Evolutionary conservation across 2,329 filamentous ascomycete species (phyloP).

Genomic region (Fonsecaea erecta): DNA sequence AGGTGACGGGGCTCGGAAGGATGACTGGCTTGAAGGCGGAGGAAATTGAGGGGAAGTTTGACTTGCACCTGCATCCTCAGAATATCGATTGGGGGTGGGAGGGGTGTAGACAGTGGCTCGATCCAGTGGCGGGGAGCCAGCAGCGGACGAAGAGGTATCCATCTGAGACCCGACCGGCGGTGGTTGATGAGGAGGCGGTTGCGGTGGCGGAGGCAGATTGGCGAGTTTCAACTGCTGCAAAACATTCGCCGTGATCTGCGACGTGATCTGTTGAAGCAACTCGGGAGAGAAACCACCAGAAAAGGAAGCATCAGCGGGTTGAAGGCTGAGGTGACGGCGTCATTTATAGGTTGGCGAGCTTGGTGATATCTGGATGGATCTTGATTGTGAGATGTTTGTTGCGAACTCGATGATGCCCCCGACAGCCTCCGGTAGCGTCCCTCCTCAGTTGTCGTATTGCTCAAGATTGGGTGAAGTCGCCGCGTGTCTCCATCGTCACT

Average conservation of each 20-base stretch:
- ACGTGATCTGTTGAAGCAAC: conserved; percentile 61
- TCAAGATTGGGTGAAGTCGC: conserved; percentile 21
- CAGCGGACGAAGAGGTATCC: conserved; percentile 44
- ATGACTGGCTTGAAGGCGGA: conserved; percentile 32
- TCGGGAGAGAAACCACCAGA: conserved; percentile 60
- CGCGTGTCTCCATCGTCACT: conserved; percentile 25
- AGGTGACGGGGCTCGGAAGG: conserved; percentile 35
- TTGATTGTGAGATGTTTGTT: conserved; percentile 14
- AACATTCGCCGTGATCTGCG: conserved; percentile 62
- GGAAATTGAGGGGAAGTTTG: conserved; percentile 31
- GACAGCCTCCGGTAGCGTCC: conserved; percentile 11
- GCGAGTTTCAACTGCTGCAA: conserved; percentile 62
- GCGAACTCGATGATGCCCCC: conserved; percentile 18
- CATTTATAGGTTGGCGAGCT: conserved; percentile 56
- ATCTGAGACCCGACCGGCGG: conserved; percentile 38
- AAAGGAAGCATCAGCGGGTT: conserved; percentile 52
- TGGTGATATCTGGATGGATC: conserved; percentile 32
- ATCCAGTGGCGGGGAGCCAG: conserved; percentile 49
- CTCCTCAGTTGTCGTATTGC: conserved; percentile 21
- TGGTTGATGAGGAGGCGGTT: conserved; percentile 39
- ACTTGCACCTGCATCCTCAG: conserved; percentile 31
- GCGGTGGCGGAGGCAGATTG: conserved; percentile 41
- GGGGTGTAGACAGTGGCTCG: conserved; percentile 58
- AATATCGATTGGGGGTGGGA: conserved; percentile 54
- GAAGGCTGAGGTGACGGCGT: conserved; percentile 63